Evolutionary conservation across 2,329 filamentous ascomycete genomes (phyloP).

Genomic region (Nigrospora osmanthi): DNA sequence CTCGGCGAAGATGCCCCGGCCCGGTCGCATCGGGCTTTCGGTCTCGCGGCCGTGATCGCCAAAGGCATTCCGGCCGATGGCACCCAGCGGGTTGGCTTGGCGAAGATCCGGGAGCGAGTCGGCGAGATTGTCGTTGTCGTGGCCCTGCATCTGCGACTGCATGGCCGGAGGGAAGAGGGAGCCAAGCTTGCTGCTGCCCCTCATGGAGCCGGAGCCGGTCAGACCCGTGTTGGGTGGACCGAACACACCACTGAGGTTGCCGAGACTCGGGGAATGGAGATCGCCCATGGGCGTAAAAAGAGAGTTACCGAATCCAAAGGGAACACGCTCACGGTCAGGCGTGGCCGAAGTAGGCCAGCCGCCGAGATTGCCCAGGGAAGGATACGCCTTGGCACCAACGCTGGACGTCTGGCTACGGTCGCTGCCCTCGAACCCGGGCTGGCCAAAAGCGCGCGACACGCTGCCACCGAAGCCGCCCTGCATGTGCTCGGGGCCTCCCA

Average conservation of each 20-base stretch:
- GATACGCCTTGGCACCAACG: constrained; percentile 69
- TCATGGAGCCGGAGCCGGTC: constrained; percentile 55
- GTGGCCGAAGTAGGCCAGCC: constrained; percentile 61
- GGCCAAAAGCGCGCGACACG: constrained; percentile 34
- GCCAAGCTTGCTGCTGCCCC: constrained; percentile 73
- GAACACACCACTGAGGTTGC: constrained; percentile 63
- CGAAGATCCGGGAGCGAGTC: constrained; percentile 53
- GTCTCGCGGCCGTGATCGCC: constrained; percentile 45
- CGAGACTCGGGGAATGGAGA: constrained; percentile 65
- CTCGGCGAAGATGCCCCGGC: constrained; percentile 49
- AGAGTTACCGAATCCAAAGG: constrained; percentile 64
- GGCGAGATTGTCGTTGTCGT: constrained; percentile 55
- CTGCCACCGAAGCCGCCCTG: constrained; percentile 29
- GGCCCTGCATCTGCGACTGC: constrained; percentile 81
- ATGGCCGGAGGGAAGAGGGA: constrained; percentile 82
- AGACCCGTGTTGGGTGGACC: constrained; percentile 50
- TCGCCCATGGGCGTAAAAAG: constrained; percentile 73
- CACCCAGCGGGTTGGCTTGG: constrained; percentile 54
- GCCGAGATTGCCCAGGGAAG: constrained; percentile 50
- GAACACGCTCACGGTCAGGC: constrained; percentile 55
- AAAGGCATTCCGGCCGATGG: constrained; percentile 57
- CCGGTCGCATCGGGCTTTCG: constrained; percentile 50
- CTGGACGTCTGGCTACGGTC: constrained; percentile 93
- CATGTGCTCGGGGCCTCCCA: constrained; percentile 41
- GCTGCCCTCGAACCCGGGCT: constrained; percentile 57